Conservation (phyloP, 2,329 filamentous ascomycete genomes). For the Claviceps monticola region DNA sequence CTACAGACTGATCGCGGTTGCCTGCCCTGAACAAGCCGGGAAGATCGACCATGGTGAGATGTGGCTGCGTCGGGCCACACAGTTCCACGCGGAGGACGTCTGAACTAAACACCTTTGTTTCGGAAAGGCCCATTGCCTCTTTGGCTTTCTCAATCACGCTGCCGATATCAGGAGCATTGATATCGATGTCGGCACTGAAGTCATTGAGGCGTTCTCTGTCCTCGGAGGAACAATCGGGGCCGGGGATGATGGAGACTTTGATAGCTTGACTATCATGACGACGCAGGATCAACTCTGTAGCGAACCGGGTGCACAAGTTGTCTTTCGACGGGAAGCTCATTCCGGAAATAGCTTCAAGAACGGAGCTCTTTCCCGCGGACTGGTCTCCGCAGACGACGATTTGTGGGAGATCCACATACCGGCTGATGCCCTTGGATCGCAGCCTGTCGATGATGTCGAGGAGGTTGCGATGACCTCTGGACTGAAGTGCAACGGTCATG, state of each 20-base stretch:
- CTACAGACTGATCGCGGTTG: slow-evolving; percentile 25
- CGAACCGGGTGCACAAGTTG: slow-evolving; percentile 47
- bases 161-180: slow-evolving; percentile 3
- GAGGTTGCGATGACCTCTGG: slow-evolving; percentile 6
- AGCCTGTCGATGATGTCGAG: slow-evolving; percentile 10
- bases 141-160: slow-evolving; percentile 5
- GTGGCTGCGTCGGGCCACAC: slow-evolving; percentile 30
- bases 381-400: slow-evolving; percentile 48
- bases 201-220: slow-evolving; percentile 11
- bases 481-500: slow-evolving; percentile 7
- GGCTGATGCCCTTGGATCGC: slow-evolving; percentile 7
- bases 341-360: slow-evolving; percentile 49
- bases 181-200: slow-evolving; percentile 4
- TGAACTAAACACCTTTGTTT: slow-evolving; percentile 22
- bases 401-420: slow-evolving; percentile 26
- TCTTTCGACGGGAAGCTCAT: slow-evolving; percentile 45
- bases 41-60: slow-evolving; percentile 45
- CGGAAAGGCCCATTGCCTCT: slow-evolving; percentile 7
- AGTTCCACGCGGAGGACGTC: slow-evolving; percentile 36
- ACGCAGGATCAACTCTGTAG: slow-evolving; percentile 47
- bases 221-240: slow-evolving; percentile 12
- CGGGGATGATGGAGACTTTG: slow-evolving; percentile 19
- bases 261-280: slow-evolving; percentile 21
- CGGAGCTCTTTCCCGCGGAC: slow-evolving; percentile 49
- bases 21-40: slow-evolving; percentile 39